A percentile compares a stretch with the other conserved stretches of the same genome.
Evolutionary conservation across 2,329 filamentous ascomycete genomes (phyloP).

Genomic region (Fonsecaea pugnacius): DNA sequence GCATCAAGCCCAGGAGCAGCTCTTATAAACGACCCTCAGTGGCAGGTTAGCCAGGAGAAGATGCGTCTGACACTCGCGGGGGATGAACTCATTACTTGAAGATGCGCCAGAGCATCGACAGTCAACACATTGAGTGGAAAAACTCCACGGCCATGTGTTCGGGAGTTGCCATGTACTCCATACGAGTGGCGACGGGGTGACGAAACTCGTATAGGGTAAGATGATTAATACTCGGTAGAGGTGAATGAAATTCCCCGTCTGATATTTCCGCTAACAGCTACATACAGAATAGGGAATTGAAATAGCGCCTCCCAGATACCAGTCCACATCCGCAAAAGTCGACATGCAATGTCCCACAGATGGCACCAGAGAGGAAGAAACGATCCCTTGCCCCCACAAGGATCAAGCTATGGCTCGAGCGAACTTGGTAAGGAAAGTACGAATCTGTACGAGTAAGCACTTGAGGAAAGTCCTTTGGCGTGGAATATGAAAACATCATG

Average conservation of each 20-base stretch:
- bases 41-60: neutral
- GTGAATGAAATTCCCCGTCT: neutral
- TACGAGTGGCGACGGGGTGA: neutral
- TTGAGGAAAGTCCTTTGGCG: neutral
- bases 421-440: neutral
- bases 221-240: neutral
- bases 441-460: neutral
- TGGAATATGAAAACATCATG: neutral
- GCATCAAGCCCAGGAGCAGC: neutral
- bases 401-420: neutral
- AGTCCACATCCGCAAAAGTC: neutral
- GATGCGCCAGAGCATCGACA: neutral
- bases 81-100: neutral
- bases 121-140: neutral
- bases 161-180: neutral
- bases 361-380: neutral
- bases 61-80: neutral
- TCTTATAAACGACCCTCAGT: neutral
- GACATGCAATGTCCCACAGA: neutral
- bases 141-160: neutral
- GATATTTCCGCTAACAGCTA: neutral
- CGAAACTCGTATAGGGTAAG: neutral
- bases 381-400: neutral
- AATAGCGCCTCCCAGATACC: neutral
- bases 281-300: neutral